Base-by-base conservation (phyloP, 2,329 filamentous ascomycete species). In the Nigrospora oryzae region DNA sequence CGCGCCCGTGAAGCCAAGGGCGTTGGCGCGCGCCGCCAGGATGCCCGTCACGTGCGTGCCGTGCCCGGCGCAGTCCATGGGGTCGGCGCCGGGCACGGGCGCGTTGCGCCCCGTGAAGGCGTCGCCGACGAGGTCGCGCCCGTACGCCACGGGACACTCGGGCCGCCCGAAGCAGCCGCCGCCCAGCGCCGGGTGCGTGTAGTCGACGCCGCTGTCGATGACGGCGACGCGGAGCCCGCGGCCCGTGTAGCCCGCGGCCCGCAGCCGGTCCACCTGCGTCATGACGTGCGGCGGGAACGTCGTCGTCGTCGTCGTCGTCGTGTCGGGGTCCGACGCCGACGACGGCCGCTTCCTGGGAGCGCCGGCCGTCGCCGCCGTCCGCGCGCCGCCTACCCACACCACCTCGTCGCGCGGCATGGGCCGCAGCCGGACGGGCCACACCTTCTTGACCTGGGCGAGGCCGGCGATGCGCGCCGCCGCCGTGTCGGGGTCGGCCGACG, bases 11-110 rank as follows among this genome's bases (percentile, higher is more conserved):
- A 80, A 75, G n/a, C 71, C 71, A 34, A 70, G 70, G 0, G 64
- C 58, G 54, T 68, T 64, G 11, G 56, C 50, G 45, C 68, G 62
- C 4, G 78, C 79, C 2, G 77, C 80, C 38, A 84, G 71, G 48
- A 79, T 82, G 31, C 81, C 81, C 2, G 78, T 70, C 19, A 81
- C 75, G 57, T 81, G 78, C 1, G 75, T 79, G 30, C 80, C 79
- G 58, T 84, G 79, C 3, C 79, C 39, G 30, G 13, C 28, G 15
- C 38, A 40, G 28, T 28, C 38, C 14, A 33, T 13, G 38, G 38
- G 38, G 28, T 62, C 58, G 15, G 42, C 32, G 45, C 61, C 58
- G 4, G 59, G 57, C 11, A 53, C 51, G 4, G 59, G 58, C 13
- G 46, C 52, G 42, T 61, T 60, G 17, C 44, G 49, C 6, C 67